phyloP scores from a whole-genome alignment of 805 yeast genomes.

The Metschnikowia matae region DNA sequence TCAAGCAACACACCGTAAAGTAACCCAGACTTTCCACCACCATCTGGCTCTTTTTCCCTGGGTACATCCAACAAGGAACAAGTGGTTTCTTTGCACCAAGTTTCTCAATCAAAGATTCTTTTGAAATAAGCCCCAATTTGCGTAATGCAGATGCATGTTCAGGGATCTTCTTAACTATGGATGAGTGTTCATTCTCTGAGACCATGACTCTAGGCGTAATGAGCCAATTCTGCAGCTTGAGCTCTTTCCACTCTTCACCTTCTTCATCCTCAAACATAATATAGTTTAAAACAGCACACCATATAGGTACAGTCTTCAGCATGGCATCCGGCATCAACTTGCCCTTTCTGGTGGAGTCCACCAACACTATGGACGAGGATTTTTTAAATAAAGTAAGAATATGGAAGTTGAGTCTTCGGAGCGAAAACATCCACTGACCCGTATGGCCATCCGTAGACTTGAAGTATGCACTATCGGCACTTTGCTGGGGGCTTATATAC shows the following conservation, averaged over 20 bases:
- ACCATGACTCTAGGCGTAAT: constrained; percentile 52
- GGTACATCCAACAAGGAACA: constrained; percentile 68
- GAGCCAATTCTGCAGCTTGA: constrained; percentile 31
- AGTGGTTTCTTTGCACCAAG: constrained; percentile 43
- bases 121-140: constrained; percentile 37
- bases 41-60: constrained; percentile 31
- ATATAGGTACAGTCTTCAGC: constrained; percentile 83
- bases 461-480: constrained; percentile 58
- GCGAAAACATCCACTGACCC: constrained; percentile 73
- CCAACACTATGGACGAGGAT: constrained; percentile 51
- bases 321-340: constrained; percentile 82
- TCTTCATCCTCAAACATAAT: constrained; percentile 40
- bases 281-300: constrained; percentile 78
- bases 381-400: constrained; percentile 46
- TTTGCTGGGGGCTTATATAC: constrained; percentile 56
- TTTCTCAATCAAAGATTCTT: constrained; percentile 23
- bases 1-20: constrained; percentile 14
- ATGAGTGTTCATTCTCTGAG: constrained; percentile 51
- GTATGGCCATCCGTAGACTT: constrained; percentile 92
- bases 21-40: neutral
- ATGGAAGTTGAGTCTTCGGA: constrained; percentile 72
- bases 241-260: neutral
- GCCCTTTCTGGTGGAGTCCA: constrained; percentile 85
- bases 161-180: constrained; percentile 48
- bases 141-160: constrained; percentile 43